Conservation (phyloP, 345 rosid species). For the Populus simonii region DNA sequence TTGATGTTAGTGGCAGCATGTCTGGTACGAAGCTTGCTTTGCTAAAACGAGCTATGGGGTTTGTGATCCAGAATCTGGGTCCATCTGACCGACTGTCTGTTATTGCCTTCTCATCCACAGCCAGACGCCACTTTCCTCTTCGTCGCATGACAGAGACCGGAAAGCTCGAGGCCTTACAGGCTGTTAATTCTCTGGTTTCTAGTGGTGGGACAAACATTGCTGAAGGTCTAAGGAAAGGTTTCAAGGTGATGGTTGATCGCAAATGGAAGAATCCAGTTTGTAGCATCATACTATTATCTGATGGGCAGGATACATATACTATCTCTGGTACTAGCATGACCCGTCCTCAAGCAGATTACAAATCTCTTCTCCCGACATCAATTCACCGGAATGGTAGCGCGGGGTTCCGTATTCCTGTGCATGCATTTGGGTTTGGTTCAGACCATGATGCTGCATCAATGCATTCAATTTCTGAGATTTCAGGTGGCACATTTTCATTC, state of each 20-base stretch:
- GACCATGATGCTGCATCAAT: constrained; percentile 86
- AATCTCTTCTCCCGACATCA: constrained; percentile 46
- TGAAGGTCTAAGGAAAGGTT: constrained; percentile 40
- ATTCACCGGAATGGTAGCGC: constrained; percentile 27
- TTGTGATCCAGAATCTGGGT: constrained; percentile 38
- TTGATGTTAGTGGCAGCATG: constrained; percentile 48
- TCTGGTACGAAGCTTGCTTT: constrained; percentile 35
- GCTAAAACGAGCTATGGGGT: constrained; percentile 42
- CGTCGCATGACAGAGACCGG: constrained; percentile 34
- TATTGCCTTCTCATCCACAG: constrained; percentile 39
- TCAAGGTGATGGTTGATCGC: constrained; percentile 35
- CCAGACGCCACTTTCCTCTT: constrained; percentile 35
- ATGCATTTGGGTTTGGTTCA: constrained; percentile 84
- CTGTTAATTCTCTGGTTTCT: constrained; percentile 32
- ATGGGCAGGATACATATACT: constrained; percentile 38
- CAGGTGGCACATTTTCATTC: constrained; percentile 94
- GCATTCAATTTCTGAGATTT: constrained; percentile 90
- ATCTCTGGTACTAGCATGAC: constrained; percentile 18
- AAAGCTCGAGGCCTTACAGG: constrained; percentile 28
- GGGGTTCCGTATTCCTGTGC: constrained; percentile 74
- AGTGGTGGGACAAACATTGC: constrained; percentile 43
- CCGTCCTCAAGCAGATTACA: constrained; percentile 38
- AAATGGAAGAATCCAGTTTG: constrained; percentile 29
- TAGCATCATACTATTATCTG: constrained; percentile 37
- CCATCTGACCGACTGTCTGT: constrained; percentile 38